These are phyloP conservation scores for Neoboletus subvelutipes DNA, from an alignment of 768 basidiomycete genomes.

Conservation along the genomic window DNA sequence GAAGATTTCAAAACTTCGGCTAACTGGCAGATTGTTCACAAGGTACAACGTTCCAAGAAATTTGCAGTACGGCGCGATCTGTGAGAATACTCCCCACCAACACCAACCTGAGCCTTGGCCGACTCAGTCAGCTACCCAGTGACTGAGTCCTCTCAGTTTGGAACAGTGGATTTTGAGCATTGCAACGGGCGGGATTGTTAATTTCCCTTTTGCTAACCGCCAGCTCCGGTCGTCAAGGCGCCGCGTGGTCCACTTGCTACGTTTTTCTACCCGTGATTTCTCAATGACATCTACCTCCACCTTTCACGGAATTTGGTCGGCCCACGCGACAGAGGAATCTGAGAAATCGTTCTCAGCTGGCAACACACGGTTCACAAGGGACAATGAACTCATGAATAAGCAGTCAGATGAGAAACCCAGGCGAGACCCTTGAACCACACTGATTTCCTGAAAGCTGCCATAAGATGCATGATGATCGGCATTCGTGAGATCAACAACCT, in stretches of 20 bases:
- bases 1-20: background rate
- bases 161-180: too few relatives aligned
- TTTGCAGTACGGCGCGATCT: background rate
- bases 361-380: background rate
- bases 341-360: background rate
- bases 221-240: too few relatives aligned
- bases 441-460: background rate
- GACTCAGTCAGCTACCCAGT: background rate
- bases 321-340: background rate
- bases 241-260: too few relatives aligned
- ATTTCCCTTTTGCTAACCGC: too few relatives aligned
- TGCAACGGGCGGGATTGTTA: too few relatives aligned
- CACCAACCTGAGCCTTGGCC: background rate
- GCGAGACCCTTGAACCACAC: too few relatives aligned
- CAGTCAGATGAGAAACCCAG: background rate
- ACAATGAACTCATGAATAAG: background rate
- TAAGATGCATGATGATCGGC: background rate
- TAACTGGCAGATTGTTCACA: background rate
- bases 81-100: background rate
- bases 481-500: background rate
- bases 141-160: too few relatives aligned
- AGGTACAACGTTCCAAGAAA: background rate
- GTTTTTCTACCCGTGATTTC: too few relatives aligned
- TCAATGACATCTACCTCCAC: background rate
- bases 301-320: background rate